Evolutionary conservation across 2,329 filamentous ascomycete genomes (phyloP), one percentile per base, ranked within the genome.

Genomic region (Colletotrichum theobromicola): DNA sequence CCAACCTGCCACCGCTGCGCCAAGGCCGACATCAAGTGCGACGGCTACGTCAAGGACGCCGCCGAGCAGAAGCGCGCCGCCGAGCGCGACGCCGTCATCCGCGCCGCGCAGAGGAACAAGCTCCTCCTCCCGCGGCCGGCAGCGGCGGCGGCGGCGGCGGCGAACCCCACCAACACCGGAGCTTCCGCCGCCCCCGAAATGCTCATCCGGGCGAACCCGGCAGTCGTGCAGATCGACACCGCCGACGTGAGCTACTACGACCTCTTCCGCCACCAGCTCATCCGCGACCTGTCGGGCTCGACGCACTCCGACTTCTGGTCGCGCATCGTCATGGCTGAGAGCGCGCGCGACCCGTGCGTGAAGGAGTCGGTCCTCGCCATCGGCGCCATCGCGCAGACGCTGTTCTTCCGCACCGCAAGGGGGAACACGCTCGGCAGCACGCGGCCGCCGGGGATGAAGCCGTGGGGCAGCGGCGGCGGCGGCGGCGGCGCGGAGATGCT

Each of bases 1-100:
- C 81, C 81, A 18, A 70, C 72, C 21, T 80, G 79, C 68, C n/a
- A 16, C 53, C 76, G 76, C 24, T 78, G 77, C 42, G 64, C 64
- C 12, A 76, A 72, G 32, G 67, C 70, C 8, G 66, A 76, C 21
- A 30, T 77, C 9, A 61, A 69, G 15, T 78, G 77, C 61, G 76
- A 76, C 8, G 77, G 77, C 10, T 78, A 77, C 63, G 42, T 42
- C 32, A 62, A 67, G 24, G 60, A 68, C 5, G 65, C 60, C 7
- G 60, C 35, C 5, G 28, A 32, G 7, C 42, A 15, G 15, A 74
- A 35, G 46, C 69, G 28, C 32, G 37, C 15, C 5, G 24, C 30
- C 5, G 62, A 75, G 26, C 69, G 30, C n/a, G 34, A 35, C 7
- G 55, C 32, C 7, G 12, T 72, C 28, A 58, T 64, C 5, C 7